Base-by-base conservation (phyloP, 176 grass and related monocot genomes). In the Paspalum notatum region DNA sequence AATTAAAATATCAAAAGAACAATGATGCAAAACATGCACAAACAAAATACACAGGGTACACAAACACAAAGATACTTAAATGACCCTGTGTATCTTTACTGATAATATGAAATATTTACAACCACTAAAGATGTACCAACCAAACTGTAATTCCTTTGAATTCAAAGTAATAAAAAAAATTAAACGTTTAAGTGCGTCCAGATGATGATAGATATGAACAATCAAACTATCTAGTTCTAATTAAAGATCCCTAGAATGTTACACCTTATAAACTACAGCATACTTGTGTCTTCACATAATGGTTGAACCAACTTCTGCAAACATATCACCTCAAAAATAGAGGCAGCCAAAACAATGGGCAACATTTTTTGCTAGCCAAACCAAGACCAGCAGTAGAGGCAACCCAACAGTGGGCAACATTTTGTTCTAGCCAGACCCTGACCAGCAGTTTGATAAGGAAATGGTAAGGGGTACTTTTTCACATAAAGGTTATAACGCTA, bases 21-120 rank as follows among this genome's bases (percentile, higher is more conserved):
- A 18, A 62, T 53, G 46, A 72, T 52, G 27, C 71, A 81, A 21
- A 42, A 75, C 3, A 66, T 15, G 8, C 16, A 57, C 15, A 85
- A 54, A 3, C 24, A 39, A 39, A 47, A 56, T 14, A 81, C 13
- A 26, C 9, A 12, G 20, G 20, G 15, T 12, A 57, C 52, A 11
- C 55, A 72, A 65, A 22, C 46, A 15, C 42, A 42, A 68, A 78
- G 64, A 67, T 53, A 80, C 13, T 1, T 2, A n/a, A 66, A 66
- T n/a, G n/a, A n/a, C n/a, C n/a, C n/a, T n/a, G n/a, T n/a, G n/a
- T n/a, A n/a, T n/a, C n/a, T n/a, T n/a, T n/a, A n/a, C 13, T 46
- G 40, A 46, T 24, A 40, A 72, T 25, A 80, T 5, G 7, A 50
- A 68, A 42, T 0, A 58, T 21, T 62, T 76, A 1, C 9, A 42